Evolutionary conservation across 2,329 filamentous ascomycete species (phyloP).

Genomic region (Rutstroemia sydowiana): DNA sequence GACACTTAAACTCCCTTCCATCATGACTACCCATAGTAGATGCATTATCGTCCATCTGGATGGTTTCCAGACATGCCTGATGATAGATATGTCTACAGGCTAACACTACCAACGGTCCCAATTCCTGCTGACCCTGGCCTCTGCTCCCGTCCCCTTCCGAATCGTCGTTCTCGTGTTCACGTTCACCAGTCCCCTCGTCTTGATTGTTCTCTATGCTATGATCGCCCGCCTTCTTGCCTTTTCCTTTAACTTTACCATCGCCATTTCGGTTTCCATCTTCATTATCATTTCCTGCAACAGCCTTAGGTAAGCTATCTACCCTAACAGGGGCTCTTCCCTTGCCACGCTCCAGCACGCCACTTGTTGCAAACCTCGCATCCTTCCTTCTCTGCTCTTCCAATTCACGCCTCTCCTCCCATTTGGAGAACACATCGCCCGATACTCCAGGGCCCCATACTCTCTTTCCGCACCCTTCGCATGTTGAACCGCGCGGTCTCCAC

Average conservation of each 20-base stretch:
- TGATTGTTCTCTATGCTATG: conserved; percentile 33
- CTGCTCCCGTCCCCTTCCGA: conserved; percentile 19
- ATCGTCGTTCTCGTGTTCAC: conserved; percentile 19
- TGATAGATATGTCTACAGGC: conserved; percentile 68
- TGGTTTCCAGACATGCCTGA: conserved; percentile 58
- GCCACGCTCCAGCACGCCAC: conserved; percentile 30
- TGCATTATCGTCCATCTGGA: conserved; percentile 48
- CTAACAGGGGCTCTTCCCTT: conserved; percentile 34
- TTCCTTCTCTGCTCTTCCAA: conserved; percentile 37
- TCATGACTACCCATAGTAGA: conserved; percentile 40
- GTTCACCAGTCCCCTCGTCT: conserved; percentile 30
- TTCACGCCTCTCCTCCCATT: conserved; percentile 63
- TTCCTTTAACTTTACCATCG: conserved; percentile 28
- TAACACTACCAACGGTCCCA: conserved; percentile 59
- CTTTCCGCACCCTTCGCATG: conserved; percentile 77
- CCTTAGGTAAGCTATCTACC: conserved; percentile 22
- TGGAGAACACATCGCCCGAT: conserved; percentile 67
- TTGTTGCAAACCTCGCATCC: conserved; percentile 28
- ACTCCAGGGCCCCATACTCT: conserved; percentile 86
- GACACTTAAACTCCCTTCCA: conserved; percentile 33
- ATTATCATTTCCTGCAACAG: conserved; percentile 12
- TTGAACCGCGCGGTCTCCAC: conserved; percentile 80
- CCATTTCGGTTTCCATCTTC: conserved; percentile 18
- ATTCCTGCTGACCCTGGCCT: conserved; percentile 39
- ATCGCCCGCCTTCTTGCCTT: conserved; percentile 11